Base-by-base conservation (phyloP, 257 asterid genomes). In the Fraxinus americana region DNA sequence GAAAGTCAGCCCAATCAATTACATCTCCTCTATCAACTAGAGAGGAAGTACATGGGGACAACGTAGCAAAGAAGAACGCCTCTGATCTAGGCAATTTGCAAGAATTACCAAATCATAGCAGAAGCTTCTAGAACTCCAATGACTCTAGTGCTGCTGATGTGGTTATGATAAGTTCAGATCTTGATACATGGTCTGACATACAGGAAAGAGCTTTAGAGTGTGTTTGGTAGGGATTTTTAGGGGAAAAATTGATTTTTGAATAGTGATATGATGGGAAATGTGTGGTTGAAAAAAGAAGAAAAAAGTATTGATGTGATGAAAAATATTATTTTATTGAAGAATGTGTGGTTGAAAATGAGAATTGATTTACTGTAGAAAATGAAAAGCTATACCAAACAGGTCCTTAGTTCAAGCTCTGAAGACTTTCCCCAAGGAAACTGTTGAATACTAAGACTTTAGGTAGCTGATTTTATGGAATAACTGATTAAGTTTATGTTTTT, bases 11-110 rank as follows among this genome's bases (percentile, higher is more conserved):
- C 17, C 91, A 83, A 29, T 38, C 91, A 57, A 93, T 93, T 82
- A 97, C 83, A 57, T 93, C 99, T 67, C 99, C 99, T 78, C 97
- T 95, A 10, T 45, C 97, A 73, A 89, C 93, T 3, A 91, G 99
- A 81, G 97, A 82, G 35, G 97, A 90, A 57, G 80, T 80, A 57
- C 83, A 57, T 27, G 88, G 86, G 21, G 79, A 76, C 76, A 86
- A 77, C 19, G 69, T 72, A 38, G 71, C 80, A 19, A 88, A 83
- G 86, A 70, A 75, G 34, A 80, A 65, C 16, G 41, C 86, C 75
- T 35, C 82, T 25, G 87, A 69, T 66, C 48, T 80, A 39, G 86
- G 86, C 65, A 83, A 78, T 76, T 23, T 77, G 71, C 84, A 78
- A 13, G 84, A 77, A 63, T 54, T 90, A 61, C 83, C 84, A 12